These are phyloP conservation scores for Phytophthora palmivora DNA, from an alignment of 352 stramenopile species.

Conservation along the genomic window DNA sequence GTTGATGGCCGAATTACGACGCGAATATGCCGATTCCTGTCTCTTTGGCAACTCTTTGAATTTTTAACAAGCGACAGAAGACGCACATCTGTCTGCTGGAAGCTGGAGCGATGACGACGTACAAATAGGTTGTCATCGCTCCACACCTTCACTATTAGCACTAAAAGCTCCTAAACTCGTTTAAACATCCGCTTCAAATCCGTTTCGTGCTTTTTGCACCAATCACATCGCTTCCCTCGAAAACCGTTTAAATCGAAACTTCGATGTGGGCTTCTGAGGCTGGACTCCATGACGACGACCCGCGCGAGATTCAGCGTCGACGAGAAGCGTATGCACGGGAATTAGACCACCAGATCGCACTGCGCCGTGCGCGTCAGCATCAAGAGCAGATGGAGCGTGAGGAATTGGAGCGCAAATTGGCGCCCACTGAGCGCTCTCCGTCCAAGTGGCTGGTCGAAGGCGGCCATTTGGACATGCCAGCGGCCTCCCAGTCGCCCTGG, in stretches of 20 bases:
- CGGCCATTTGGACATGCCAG: constrained; percentile 40
- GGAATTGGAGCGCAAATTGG: constrained; percentile 64
- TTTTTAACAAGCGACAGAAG: constrained; percentile 17
- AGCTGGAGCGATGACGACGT: no score
- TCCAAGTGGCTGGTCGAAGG: constrained; percentile 79
- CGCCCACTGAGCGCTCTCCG: constrained; percentile 58
- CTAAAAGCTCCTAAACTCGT: neutral
- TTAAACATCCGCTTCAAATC: constrained; percentile 3
- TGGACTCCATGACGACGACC: constrained; percentile 36
- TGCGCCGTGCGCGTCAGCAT: constrained; percentile 52
- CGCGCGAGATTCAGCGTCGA: constrained; percentile 52
- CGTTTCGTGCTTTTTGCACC: constrained; percentile 20
- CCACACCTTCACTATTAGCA: no score
- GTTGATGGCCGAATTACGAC: constrained; percentile 56
- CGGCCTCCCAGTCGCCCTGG: constrained; percentile 25
- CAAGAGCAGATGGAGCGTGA: constrained; percentile 63
- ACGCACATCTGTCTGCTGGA: no score
- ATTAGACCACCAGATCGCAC: constrained; percentile 74
- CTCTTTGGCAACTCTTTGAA: constrained; percentile 57
- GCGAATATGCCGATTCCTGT: constrained; percentile 72
- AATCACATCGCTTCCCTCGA: constrained; percentile 56
- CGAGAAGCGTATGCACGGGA: constrained; percentile 73
- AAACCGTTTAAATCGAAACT: constrained; percentile 17
- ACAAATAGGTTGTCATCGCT: no score
- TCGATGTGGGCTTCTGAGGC: constrained; percentile 67